A percentile compares a stretch with the other conserved stretches of the same genome.
Conservation (phyloP, 2,329 filamentous ascomycete genomes). For the Meredithiella fracta region DNA sequence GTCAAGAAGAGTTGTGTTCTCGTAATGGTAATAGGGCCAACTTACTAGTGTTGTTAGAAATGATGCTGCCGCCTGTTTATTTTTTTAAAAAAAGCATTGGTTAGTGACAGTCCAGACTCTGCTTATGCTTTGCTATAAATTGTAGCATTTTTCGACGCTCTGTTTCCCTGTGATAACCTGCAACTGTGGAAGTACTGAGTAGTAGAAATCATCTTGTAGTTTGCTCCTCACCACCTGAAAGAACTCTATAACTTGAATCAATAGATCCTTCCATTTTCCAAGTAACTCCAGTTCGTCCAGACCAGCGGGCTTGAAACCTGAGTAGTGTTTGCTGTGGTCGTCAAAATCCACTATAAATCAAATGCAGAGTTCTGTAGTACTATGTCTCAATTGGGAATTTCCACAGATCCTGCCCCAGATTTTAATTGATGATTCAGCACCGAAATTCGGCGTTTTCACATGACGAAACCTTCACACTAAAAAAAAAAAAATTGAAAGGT, state of each 20-base stretch:
- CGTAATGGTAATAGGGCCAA: slow-evolving; percentile 4
- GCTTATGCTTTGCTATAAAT: neutral
- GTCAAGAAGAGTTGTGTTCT: neutral
- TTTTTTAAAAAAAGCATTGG: slow-evolving; percentile 19
- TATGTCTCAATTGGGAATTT: neutral
- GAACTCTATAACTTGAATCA: too few relatives aligned
- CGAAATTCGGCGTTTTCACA: neutral
- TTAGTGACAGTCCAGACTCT: slow-evolving; percentile 13
- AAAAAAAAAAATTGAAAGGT: neutral
- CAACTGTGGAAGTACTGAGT: too few relatives aligned
- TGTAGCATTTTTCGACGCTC: neutral
- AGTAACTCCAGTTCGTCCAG: neutral
- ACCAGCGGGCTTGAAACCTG: too few relatives aligned
- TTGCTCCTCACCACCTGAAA: too few relatives aligned
- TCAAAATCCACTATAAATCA: too few relatives aligned
- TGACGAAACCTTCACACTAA: too few relatives aligned
- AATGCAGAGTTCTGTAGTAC: too few relatives aligned
- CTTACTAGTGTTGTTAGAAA: slow-evolving; percentile 81
- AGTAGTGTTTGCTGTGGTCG: too few relatives aligned
- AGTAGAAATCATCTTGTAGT: too few relatives aligned
- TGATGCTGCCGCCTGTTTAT: slow-evolving; percentile 62
- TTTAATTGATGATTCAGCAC: neutral
- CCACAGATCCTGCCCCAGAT: neutral
- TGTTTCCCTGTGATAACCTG: too few relatives aligned
- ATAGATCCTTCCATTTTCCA: too few relatives aligned